These are phyloP conservation scores for Iberis amara DNA, from an alignment of 441 rosid genomes.

Conservation along the genomic window DNA sequence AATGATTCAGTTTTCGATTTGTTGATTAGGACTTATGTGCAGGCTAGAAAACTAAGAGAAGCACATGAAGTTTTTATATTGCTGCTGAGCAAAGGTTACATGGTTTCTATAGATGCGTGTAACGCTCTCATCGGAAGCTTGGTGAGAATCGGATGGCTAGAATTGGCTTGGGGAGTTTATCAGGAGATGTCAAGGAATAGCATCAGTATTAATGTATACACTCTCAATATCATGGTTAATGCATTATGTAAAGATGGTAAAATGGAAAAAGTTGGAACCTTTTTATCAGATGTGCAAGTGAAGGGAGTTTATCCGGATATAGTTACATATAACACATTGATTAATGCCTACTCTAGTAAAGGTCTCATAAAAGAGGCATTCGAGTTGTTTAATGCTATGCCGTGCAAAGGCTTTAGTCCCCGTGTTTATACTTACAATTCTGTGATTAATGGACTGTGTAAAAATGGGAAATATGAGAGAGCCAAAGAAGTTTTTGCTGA, in stretches of 20 bases:
- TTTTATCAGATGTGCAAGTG: slow-evolving; percentile 48
- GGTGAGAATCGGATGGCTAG: slow-evolving; percentile 70
- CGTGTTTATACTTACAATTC: slow-evolving; percentile 59
- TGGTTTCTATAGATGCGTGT: slow-evolving; percentile 58
- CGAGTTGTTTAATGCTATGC: slow-evolving; percentile 52
- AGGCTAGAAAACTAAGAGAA: slow-evolving; percentile 73
- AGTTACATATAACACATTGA: slow-evolving; percentile 63
- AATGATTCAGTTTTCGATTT: slow-evolving; percentile 54
- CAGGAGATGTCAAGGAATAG: slow-evolving; percentile 42
- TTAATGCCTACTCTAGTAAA: slow-evolving; percentile 58
- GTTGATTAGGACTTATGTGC: slow-evolving; percentile 66
- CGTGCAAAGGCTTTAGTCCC: slow-evolving; percentile 56
- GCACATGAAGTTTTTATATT: slow-evolving; percentile 53
- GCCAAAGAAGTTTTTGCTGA: slow-evolving; percentile 58
- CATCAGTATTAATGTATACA: slow-evolving; percentile 47
- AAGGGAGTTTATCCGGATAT: slow-evolving; percentile 56
- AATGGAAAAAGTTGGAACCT: slow-evolving; percentile 38
- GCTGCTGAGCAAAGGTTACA: slow-evolving; percentile 44
- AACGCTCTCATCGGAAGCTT: slow-evolving; percentile 78
- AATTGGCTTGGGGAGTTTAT: slow-evolving; percentile 70
- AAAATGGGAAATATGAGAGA: slow-evolving; percentile 41
- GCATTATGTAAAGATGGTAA: slow-evolving; percentile 71
- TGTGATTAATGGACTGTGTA: slow-evolving; percentile 61
- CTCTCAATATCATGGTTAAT: slow-evolving; percentile 81
- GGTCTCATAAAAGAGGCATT: slow-evolving; percentile 64